Percentiles rank a stretch among this genome's conserved stretches.
Conservation (phyloP, 139 green algal species). For the Chlorella sp. region DNA sequence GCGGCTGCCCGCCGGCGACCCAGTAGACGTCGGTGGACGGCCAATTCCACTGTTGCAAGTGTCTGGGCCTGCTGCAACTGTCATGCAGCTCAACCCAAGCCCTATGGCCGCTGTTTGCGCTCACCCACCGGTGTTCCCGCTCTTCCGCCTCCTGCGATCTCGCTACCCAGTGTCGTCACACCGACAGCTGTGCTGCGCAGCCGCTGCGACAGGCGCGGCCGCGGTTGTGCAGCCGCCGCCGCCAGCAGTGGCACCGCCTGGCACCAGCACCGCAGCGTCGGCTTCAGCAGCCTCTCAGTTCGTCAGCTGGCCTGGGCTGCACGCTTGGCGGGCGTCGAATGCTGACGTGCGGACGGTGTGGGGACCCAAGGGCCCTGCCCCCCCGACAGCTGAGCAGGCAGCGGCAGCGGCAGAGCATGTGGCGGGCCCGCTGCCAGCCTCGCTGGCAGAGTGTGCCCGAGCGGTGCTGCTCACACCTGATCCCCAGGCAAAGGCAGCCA, state of each 20-base stretch:
- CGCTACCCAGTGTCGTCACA: not conserved
- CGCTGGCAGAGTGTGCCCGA: constrained; percentile 35
- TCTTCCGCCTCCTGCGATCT: not conserved
- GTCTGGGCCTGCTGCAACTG: no score
- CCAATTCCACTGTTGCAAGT: not conserved
- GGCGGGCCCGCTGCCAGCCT: not conserved
- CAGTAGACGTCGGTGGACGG: not conserved
- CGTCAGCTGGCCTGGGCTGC: constrained; percentile 33
- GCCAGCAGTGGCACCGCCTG: no score
- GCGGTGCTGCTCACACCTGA: constrained; percentile 65
- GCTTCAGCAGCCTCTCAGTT: not conserved
- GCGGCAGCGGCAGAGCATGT: not conserved
- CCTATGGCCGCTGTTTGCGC: not conserved
- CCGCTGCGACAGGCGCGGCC: not conserved
- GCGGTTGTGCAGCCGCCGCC: not conserved
- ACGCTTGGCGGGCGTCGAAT: constrained; percentile 6
- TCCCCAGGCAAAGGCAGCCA: constrained; percentile 62
- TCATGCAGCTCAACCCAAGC: no score
- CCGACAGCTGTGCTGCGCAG: not conserved
- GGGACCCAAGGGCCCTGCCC: constrained; percentile 28
- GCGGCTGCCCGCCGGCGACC: not conserved
- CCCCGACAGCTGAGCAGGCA: not conserved
- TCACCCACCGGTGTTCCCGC: not conserved
- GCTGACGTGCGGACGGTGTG: constrained; percentile 9
- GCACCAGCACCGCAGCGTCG: not conserved